Conservation (phyloP, 164 flowering plant species). For the Magnolia changhungtana region DNA sequence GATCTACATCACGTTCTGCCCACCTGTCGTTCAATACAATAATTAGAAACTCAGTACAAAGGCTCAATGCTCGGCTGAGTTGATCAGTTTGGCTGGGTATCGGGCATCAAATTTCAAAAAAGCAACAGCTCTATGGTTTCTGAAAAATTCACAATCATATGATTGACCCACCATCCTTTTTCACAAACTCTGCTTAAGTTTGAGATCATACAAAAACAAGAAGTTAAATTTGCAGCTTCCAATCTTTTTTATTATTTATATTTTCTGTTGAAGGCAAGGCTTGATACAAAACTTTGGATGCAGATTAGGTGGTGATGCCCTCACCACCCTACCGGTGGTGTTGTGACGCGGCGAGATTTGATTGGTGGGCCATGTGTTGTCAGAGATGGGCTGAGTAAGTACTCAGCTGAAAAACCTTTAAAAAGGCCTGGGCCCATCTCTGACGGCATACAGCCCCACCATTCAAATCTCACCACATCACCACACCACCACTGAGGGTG, state of each 20-base stretch:
- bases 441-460: too few relatives aligned
- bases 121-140: neutral
- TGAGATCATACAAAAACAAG: neutral
- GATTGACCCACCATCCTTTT: neutral
- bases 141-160: neutral
- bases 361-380: too few relatives aligned
- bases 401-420: too few relatives aligned
- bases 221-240: neutral
- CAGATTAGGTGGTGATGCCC: too few relatives aligned
- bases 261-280: neutral
- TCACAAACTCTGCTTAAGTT: neutral
- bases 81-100: neutral
- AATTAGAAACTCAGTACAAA: neutral
- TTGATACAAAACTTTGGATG: too few relatives aligned
- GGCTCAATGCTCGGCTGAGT: neutral
- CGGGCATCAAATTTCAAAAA: neutral
- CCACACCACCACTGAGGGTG: too few relatives aligned
- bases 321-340: too few relatives aligned
- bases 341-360: too few relatives aligned
- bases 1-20: slow-evolving; percentile 86
- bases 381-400: too few relatives aligned
- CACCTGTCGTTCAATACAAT: slow-evolving; percentile 45
- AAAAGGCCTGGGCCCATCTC: too few relatives aligned
- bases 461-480: too few relatives aligned
- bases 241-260: neutral